Percentiles rank a stretch among this genome's conserved stretches.
Conservation (phyloP, 768 basidiomycete genomes). For the Leccinum barrowsii region DNA sequence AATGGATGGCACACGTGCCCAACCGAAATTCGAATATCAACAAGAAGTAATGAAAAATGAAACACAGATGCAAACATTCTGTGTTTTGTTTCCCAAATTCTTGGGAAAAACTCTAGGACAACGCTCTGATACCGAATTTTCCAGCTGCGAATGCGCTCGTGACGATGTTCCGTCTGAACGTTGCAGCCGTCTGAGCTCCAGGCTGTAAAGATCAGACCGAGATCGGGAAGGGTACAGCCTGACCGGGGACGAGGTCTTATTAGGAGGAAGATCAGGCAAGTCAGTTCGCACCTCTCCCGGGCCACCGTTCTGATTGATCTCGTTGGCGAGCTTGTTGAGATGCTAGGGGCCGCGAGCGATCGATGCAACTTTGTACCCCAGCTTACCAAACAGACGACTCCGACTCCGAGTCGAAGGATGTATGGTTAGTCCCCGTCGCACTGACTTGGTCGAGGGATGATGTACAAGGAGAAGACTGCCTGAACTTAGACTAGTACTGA, state of each 20-base stretch:
- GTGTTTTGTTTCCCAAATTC: slow-evolving; percentile 71
- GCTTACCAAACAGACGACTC: slow-evolving; percentile 53
- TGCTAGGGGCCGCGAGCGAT: slow-evolving; percentile 55
- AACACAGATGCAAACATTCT: slow-evolving; percentile 48
- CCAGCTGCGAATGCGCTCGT: slow-evolving; percentile 64
- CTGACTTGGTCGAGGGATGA: too few relatives aligned
- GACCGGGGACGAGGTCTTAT: neutral
- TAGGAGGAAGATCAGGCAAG: neutral
- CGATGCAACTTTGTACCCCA: slow-evolving; percentile 61
- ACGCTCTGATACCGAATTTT: slow-evolving; percentile 58
- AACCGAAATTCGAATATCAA: neutral
- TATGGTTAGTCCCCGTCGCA: too few relatives aligned
- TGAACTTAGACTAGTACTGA: too few relatives aligned
- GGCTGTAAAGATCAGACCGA: slow-evolving; percentile 63
- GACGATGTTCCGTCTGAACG: slow-evolving; percentile 46
- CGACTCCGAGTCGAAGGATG: slow-evolving; percentile 44
- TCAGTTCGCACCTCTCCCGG: slow-evolving; percentile 40
- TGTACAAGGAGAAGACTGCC: too few relatives aligned
- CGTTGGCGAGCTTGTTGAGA: slow-evolving; percentile 49
- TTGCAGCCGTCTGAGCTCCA: slow-evolving; percentile 55
- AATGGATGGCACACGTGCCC: slow-evolving; percentile 45
- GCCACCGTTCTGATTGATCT: slow-evolving; percentile 52
- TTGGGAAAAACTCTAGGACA: slow-evolving; percentile 69
- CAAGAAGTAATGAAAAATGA: neutral
- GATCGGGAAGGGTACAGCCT: slow-evolving; percentile 50